Percentiles rank a stretch among this genome's conserved stretches.
These are phyloP conservation scores for Omphalotus guepiniiformis DNA, from an alignment of 768 basidiomycete species.

Conservation along the genomic window DNA sequence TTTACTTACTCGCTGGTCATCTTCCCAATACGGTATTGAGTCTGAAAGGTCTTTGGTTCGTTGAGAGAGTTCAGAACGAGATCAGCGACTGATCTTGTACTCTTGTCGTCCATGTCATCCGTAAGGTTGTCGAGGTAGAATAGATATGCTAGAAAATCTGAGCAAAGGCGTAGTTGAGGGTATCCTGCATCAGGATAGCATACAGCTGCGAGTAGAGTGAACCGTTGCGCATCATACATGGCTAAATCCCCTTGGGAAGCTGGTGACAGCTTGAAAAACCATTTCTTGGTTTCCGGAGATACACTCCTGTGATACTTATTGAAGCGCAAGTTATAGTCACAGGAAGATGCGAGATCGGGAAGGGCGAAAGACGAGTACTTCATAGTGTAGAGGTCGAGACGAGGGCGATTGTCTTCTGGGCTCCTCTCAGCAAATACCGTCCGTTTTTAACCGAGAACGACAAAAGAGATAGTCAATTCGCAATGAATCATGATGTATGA, in stretches of 20 bases:
- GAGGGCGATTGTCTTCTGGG: too few species aligned
- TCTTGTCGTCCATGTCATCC: slow-evolving; percentile 69
- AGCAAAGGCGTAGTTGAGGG: slow-evolving; percentile 62
- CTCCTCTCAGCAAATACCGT: too few species aligned
- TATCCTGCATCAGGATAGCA: slow-evolving; percentile 47
- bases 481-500: too few species aligned
- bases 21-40: slow-evolving; percentile 52
- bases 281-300: slow-evolving; percentile 58
- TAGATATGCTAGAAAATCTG: slow-evolving; percentile 73
- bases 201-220: slow-evolving; percentile 16
- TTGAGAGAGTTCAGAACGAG: slow-evolving; percentile 69
- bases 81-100: slow-evolving; percentile 51
- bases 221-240: background rate
- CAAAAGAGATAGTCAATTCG: too few species aligned
- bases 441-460: too few species aligned
- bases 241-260: background rate
- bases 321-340: slow-evolving; percentile 50
- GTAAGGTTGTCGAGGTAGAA: slow-evolving; percentile 79
- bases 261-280: slow-evolving; percentile 54
- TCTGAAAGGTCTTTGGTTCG: slow-evolving; percentile 55
- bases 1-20: slow-evolving; percentile 65
- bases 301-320: slow-evolving; percentile 58
- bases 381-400: too few species aligned
- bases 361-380: slow-evolving; percentile 41
- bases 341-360: slow-evolving; percentile 75